These are phyloP conservation scores for Cotoneaster glaucophyllus DNA, from an alignment of 306 rosid genomes.

Conservation along the genomic window DNA sequence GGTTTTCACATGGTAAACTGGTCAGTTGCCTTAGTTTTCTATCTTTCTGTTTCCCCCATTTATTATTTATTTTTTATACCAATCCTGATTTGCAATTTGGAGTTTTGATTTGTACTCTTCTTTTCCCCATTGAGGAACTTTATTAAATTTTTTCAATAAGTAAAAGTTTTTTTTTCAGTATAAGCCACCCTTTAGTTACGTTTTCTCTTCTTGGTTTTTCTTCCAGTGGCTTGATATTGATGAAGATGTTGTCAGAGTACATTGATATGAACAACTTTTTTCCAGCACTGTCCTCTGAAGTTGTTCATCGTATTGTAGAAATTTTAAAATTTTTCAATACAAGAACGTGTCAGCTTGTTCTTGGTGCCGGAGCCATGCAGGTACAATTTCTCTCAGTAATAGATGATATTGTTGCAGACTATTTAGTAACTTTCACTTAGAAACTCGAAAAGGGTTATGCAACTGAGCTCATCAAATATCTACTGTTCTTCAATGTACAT, in stretches of 20 bases:
- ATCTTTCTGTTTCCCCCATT: background rate
- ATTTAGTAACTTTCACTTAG: background rate
- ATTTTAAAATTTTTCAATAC: conserved; percentile 94
- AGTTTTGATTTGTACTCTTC: background rate
- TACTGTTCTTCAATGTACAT: background rate
- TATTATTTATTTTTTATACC: background rate
- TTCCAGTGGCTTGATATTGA: conserved; percentile 87
- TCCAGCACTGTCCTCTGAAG: conserved; percentile 80
- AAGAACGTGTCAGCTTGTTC: conserved; percentile 97
- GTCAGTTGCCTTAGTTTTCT: conserved; percentile 44
- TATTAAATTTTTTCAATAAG: background rate
- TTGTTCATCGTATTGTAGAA: conserved; percentile 94
- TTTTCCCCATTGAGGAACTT: background rate
- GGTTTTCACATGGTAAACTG: conserved; percentile 99
- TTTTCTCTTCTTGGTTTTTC: conserved; percentile 17
- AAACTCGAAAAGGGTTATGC: background rate
- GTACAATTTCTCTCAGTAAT: conserved; percentile 28
- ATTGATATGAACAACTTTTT: conserved; percentile 79
- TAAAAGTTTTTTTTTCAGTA: background rate
- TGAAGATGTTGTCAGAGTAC: conserved; percentile 95
- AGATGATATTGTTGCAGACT: background rate
- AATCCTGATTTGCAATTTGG: background rate
- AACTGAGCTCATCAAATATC: background rate
- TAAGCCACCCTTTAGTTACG: background rate
- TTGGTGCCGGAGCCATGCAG: conserved; percentile 99